Evolutionary conservation across 2,329 filamentous ascomycete genomes (phyloP).

Genomic region (Fusarium protoensiforme): DNA sequence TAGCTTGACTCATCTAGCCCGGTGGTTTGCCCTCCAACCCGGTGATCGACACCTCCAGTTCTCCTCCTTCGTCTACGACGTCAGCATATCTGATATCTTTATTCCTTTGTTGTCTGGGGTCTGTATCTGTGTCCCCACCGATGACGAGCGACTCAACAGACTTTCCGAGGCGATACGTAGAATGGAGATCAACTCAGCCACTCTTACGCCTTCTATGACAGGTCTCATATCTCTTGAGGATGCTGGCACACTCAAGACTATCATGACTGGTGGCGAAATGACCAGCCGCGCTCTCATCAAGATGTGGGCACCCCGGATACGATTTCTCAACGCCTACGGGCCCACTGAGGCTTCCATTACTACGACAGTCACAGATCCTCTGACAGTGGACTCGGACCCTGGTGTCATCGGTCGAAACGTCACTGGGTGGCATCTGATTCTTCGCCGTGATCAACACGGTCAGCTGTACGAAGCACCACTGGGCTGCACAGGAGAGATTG

Average conservation of each 20-base stretch:
- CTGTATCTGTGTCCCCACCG: background rate
- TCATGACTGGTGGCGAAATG: background rate
- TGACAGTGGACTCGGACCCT: constrained; percentile 4
- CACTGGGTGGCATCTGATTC: background rate
- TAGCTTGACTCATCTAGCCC: background rate
- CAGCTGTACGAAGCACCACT: background rate
- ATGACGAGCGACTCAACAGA: background rate
- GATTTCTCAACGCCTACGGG: constrained; percentile 2
- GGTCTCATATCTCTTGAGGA: background rate
- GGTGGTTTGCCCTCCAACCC: background rate
- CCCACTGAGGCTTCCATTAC: constrained; percentile 2
- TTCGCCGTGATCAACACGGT: background rate
- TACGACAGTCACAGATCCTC: background rate
- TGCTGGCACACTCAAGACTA: background rate
- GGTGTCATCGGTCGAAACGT: background rate
- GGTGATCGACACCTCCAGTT: background rate
- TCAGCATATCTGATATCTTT: background rate
- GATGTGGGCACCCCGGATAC: background rate
- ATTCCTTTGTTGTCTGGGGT: background rate
- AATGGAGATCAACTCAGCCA: background rate
- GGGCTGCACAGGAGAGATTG: background rate
- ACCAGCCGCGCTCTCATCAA: background rate
- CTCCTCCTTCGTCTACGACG: background rate
- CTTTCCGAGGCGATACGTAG: background rate
- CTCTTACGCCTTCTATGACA: background rate